Evolutionary conservation across 768 basidiomycete genomes (phyloP), one percentile per base, ranked within the genome.

Genomic region (Guyanaporus albipodus): DNA sequence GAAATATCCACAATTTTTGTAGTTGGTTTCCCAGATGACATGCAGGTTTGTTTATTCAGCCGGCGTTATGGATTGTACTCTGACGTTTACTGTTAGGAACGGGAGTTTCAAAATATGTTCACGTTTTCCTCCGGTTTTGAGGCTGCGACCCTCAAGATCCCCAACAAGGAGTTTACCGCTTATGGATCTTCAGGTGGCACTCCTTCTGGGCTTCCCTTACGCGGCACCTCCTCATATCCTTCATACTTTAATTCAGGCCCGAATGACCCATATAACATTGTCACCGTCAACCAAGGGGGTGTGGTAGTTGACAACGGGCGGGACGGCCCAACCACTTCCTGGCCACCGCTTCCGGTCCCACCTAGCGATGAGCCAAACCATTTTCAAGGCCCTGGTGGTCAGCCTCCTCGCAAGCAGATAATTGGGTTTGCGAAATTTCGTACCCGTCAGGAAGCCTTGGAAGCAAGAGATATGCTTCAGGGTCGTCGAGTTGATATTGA

Each of bases 41-140:
- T 98, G 90, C 85, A 87, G 79, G 93, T 91, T 58, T 54, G 85
- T 77, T 38, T 32, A 44, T 52, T 9, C 44, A 18, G 43, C 53
- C 35, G 19, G 44, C 27, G 19, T 23, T 44, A 24, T 36, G 24
- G 21, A 53, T 42, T 52, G 7, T 32, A 9, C 59, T 58, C 53
- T 54, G 11, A 52, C 36, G 32, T 53, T 56, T 42, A 19, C 22
- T 35, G 42, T 4, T 56, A 97, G 93, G 96, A 98, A 73, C 91
- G 96, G 24, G 96, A 99, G 70, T 99, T 98, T 67, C 91, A 95
- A 67, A 97, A 97, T 64, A 95, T 99, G 88, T 99, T 99, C 66
- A 91, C 93, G 8, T 99, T 99, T 61, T 91, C 90, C 4, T 71
- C 79, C 1, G 96, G 93, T 10, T 99, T 98, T 59, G 96, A 98